Evolutionary conservation across 2,329 filamentous ascomycete genomes (phyloP).

Genomic region (Leptographium lundbergii): DNA sequence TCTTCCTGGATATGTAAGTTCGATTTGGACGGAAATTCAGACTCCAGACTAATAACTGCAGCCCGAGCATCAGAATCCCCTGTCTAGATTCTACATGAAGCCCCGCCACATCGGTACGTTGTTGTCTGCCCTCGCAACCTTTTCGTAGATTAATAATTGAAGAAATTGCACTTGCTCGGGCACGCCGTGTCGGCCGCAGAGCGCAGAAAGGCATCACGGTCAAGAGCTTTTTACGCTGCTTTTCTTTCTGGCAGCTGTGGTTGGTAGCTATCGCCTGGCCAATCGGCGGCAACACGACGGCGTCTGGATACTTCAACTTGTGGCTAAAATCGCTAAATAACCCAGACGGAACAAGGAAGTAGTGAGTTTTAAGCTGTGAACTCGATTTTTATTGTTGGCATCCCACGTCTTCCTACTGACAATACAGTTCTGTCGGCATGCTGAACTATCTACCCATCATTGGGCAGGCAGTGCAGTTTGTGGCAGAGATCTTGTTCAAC

Average conservation of each 20-base stretch:
- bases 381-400: neutral
- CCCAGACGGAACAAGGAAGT: slow-evolving; percentile 3
- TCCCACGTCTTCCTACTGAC: neutral
- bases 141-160: neutral
- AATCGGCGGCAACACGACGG: slow-evolving; percentile 2
- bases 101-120: slow-evolving; percentile 2
- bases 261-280: slow-evolving; percentile 6
- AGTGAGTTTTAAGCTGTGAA: neutral
- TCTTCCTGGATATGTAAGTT: slow-evolving; percentile 6
- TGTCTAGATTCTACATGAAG: slow-evolving; percentile 6
- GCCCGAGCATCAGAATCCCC: slow-evolving; percentile 3
- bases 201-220: slow-evolving; percentile 3
- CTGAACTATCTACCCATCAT: slow-evolving; percentile 7
- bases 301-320: slow-evolving; percentile 5
- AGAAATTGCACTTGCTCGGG: slow-evolving; percentile 2
- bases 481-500: slow-evolving; percentile 4
- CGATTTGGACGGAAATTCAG: neutral
- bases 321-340: slow-evolving; percentile 7
- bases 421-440: slow-evolving; percentile 5
- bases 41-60: neutral
- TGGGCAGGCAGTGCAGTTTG: slow-evolving; percentile 6
- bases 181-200: slow-evolving; percentile 1
- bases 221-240: slow-evolving; percentile 3
- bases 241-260: slow-evolving; percentile 7
- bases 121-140: neutral